Conservation (phyloP, 768 basidiomycete genomes). For the Boletus vinaceobasis region DNA sequence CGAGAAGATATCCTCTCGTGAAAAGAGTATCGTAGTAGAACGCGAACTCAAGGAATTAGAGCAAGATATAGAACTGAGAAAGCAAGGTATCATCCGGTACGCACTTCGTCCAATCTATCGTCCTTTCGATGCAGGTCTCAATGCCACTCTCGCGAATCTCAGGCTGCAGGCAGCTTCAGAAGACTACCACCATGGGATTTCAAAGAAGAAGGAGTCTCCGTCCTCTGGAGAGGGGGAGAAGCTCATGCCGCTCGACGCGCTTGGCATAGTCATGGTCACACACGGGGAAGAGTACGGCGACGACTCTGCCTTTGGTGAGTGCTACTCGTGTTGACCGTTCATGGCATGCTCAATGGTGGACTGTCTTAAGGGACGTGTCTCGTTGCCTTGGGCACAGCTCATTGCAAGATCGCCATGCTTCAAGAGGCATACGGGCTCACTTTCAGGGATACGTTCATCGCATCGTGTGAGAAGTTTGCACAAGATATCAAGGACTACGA, state of each 20-base stretch:
- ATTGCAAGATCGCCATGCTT: conserved; percentile 79
- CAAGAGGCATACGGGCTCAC: conserved; percentile 79
- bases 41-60: conserved; percentile 79
- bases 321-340: conserved; percentile 2
- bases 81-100: conserved; percentile 69
- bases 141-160: background rate
- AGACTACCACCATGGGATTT: conserved; percentile 64
- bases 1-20: conserved; percentile 80
- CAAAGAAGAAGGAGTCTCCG: conserved; percentile 72
- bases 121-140: conserved; percentile 1
- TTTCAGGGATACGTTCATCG: conserved; percentile 70
- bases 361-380: conserved; percentile 59
- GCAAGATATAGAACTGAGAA: conserved; percentile 77
- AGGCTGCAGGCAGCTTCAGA: conserved; percentile 74
- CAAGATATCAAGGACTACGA: conserved; percentile 86
- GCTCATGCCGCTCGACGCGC: conserved; percentile 68
- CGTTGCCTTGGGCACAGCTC: conserved; percentile 73
- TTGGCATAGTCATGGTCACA: conserved; percentile 83
- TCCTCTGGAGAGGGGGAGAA: conserved; percentile 64
- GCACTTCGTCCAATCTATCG: conserved; percentile 24
- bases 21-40: conserved; percentile 70
- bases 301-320: conserved; percentile 67
- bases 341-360: background rate
- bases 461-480: conserved; percentile 58
- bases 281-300: conserved; percentile 82